phyloP scores from a whole-genome alignment of 2,329 filamentous ascomycete species.

The Byssothecium circinans region DNA sequence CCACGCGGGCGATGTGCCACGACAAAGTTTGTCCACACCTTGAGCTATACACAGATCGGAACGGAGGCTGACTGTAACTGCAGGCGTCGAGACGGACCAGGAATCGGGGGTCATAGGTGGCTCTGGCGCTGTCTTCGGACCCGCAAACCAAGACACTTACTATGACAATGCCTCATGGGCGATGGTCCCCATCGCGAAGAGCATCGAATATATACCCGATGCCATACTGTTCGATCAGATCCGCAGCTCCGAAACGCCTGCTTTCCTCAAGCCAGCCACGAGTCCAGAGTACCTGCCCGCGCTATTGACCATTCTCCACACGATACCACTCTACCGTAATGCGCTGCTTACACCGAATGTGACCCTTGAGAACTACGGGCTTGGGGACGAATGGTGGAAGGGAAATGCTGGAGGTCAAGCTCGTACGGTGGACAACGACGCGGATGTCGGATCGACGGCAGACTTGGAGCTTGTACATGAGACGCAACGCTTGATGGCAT shows the following conservation, averaged over 20 bases:
- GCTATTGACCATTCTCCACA: constrained; percentile 63
- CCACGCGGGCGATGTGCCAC: constrained; percentile 33
- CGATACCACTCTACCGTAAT: constrained; percentile 61
- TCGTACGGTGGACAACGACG: constrained; percentile 48
- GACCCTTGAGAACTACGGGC: constrained; percentile 54
- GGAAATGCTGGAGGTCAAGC: constrained; percentile 55
- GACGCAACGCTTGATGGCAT: constrained; percentile 63
- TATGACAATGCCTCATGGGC: constrained; percentile 61
- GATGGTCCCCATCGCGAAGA: constrained; percentile 53
- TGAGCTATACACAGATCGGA: not conserved
- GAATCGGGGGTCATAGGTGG: constrained; percentile 56
- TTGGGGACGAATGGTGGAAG: constrained; percentile 64
- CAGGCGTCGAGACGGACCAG: constrained; percentile 47
- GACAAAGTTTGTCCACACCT: constrained; percentile 33
- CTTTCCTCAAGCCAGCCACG: constrained; percentile 59
- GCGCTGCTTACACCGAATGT: constrained; percentile 55
- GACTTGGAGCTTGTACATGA: constrained; percentile 56
- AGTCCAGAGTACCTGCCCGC: constrained; percentile 58
- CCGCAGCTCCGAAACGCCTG: constrained; percentile 53
- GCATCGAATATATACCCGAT: constrained; percentile 58
- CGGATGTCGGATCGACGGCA: constrained; percentile 29
- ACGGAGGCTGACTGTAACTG: constrained; percentile 17
- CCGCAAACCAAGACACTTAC: constrained; percentile 53
- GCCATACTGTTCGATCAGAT: constrained; percentile 50
- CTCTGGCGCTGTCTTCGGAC: constrained; percentile 53